Percentiles rank a stretch among this genome's conserved stretches.
phyloP scores from a whole-genome alignment of 129 eudicot genomes.

The carrot (Daucus carota) region DNA sequence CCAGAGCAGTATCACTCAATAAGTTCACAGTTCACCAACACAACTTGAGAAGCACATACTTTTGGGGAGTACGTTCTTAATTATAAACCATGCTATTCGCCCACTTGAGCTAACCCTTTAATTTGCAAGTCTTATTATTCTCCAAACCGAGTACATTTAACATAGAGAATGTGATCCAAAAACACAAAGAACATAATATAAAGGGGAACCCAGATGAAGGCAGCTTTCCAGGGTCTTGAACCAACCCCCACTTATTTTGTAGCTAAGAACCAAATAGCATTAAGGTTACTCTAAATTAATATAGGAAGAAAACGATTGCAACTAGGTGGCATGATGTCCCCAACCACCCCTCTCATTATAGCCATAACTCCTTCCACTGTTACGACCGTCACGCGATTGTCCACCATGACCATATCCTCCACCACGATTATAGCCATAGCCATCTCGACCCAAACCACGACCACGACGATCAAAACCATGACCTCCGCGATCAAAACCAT shows the following conservation, averaged over 20 bases:
- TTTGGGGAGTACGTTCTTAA: background rate
- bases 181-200: background rate
- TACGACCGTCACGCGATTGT: slow-evolving; percentile 12
- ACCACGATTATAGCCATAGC: slow-evolving; percentile 2
- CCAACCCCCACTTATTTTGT: background rate
- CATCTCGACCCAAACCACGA: slow-evolving; percentile 4
- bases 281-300: background rate
- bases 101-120: background rate
- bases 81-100: background rate
- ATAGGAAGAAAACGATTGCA: slow-evolving; percentile 5
- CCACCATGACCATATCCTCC: slow-evolving; percentile 8
- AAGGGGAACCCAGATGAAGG: background rate
- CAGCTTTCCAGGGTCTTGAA: background rate
- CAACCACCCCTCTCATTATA: slow-evolving; percentile 9
- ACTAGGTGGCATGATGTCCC: slow-evolving; percentile 12
- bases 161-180: background rate
- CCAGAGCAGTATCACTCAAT: background rate
- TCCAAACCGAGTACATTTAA: background rate
- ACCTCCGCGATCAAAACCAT: slow-evolving; percentile 1
- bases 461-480: background rate
- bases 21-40: background rate
- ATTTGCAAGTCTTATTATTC: background rate
- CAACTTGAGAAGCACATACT: background rate
- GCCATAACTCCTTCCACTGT: slow-evolving; percentile 12
- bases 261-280: background rate